Evolutionary conservation across 2,329 filamentous ascomycete species (phyloP).

Genomic region (Knoxdaviesia capensis): DNA sequence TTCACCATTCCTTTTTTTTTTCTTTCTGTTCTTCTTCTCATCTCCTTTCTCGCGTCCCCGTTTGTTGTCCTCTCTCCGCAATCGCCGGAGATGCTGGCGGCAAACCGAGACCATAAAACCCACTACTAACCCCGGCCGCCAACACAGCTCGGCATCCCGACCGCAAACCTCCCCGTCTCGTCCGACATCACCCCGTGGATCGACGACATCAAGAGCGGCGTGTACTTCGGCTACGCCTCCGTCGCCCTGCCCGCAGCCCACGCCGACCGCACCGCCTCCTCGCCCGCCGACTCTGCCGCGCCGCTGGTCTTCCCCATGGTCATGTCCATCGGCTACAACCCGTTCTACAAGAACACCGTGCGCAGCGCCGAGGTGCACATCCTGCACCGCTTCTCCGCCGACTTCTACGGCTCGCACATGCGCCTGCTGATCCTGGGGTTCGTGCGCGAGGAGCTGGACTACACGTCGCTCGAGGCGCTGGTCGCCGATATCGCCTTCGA

Average conservation of each 20-base stretch:
- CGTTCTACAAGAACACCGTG: slow-evolving; percentile 84
- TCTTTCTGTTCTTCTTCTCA: neutral
- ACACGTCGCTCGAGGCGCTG: slow-evolving; percentile 62
- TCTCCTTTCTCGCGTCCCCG: neutral
- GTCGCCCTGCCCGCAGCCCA: slow-evolving; percentile 36
- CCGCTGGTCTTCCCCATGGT: slow-evolving; percentile 57
- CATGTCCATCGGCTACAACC: slow-evolving; percentile 91
- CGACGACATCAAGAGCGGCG: slow-evolving; percentile 46
- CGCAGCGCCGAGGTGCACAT: slow-evolving; percentile 82
- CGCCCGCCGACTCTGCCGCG: slow-evolving; percentile 9
- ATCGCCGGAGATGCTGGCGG: neutral
- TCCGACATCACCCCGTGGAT: slow-evolving; percentile 39
- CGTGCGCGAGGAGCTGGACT: slow-evolving; percentile 78
- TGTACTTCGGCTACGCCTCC: slow-evolving; percentile 86
- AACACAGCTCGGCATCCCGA: slow-evolving; percentile 73
- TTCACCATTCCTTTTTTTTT: neutral
- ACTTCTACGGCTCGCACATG: slow-evolving; percentile 75
- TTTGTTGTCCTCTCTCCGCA: neutral
- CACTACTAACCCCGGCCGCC: neutral
- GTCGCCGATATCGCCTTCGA: slow-evolving; percentile 78
- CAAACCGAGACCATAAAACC: neutral
- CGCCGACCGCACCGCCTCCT: slow-evolving; percentile 15
- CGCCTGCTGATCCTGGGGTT: slow-evolving; percentile 68
- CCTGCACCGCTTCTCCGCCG: slow-evolving; percentile 51
- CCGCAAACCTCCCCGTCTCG: slow-evolving; percentile 74